These are phyloP conservation scores for Cyanodermella asteris DNA, from an alignment of 2,329 filamentous ascomycete genomes.

Conservation along the genomic window DNA sequence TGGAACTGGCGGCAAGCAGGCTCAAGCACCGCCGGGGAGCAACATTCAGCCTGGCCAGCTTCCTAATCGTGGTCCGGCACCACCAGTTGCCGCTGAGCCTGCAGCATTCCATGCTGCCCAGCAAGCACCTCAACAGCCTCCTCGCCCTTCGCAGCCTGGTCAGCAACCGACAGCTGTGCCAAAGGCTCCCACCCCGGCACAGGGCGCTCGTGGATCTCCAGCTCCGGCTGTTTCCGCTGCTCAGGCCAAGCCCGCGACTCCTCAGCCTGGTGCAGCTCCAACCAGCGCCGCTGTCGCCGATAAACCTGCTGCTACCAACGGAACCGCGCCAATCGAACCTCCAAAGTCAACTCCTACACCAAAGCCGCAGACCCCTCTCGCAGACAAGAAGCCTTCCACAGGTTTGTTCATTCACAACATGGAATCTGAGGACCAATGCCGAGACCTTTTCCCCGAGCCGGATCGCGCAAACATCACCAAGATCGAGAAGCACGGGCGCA, in stretches of 20 bases:
- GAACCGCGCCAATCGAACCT: conserved; percentile 16
- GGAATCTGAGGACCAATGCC: conserved; percentile 60
- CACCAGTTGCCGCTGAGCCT: conserved; percentile 17
- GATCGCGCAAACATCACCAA: conserved; percentile 61
- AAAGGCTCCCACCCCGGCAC: conserved; percentile 11
- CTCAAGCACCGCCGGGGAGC: too few species aligned
- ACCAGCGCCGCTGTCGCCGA: conserved; percentile 8
- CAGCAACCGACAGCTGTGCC: conserved; percentile 12
- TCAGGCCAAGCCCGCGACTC: conserved; percentile 28
- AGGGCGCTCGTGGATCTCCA: conserved; percentile 17
- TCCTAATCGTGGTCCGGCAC: conserved; percentile 12
- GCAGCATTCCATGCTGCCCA: conserved; percentile 9
- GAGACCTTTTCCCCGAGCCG: conserved; percentile 61
- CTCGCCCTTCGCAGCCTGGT: conserved; percentile 15
- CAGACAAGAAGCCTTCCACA: conserved; percentile 49
- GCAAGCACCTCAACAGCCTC: conserved; percentile 11
- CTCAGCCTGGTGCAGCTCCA: conserved; percentile 19
- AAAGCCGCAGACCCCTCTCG: conserved; percentile 32
- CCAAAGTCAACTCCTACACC: conserved; percentile 18
- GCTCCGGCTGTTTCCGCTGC: conserved; percentile 20
- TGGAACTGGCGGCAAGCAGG: conserved; percentile 48
- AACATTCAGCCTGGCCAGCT: conserved; percentile 15
- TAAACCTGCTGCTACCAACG: conserved; percentile 14
- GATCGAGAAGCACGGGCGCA: conserved; percentile 48
- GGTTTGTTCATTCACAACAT: conserved; percentile 82